Evolutionary conservation across 2,329 filamentous ascomycete genomes (phyloP), one percentile per base, ranked within the genome.

Genomic region (Paraphaeosphaeria sporulosa): DNA sequence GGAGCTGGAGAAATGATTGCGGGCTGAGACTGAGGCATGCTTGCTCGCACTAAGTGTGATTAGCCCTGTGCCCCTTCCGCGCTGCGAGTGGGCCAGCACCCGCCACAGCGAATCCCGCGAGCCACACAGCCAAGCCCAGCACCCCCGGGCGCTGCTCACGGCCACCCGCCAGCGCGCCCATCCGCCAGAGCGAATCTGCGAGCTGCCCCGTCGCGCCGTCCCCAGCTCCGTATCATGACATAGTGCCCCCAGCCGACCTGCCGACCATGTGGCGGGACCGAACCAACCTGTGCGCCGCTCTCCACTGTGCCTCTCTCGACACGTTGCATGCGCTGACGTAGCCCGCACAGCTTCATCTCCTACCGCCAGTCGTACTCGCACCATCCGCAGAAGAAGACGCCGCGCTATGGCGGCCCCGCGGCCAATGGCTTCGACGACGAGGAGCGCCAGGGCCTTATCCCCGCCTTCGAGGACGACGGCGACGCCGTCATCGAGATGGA

Each of bases 401-500:
- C 89, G 68, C 89, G 89, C 71, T 78, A 81, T 72, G 76, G 73
- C 58, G 77, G 83, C 58, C 79, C 86, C 58, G 79, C 83, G 63
- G 86, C 86, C 71, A 83, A 86, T 76, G 85, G 82, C 63, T 85
- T 79, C 66, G 76, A 75, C 73, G 80, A 81, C 63, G 87, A 89
- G 71, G 90, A 92, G 79, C 86, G 88, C 60, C 91, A 92, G 67
- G 93, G 94, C 43, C 90, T 99, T 71, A 91, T 99, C 76, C 91
- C 93, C 71, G 89, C 90, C 69, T 93, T 91, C 76, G 88, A 86
- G 52, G 91, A 96, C 77, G 92, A 97, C 79, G 93, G 93, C 75
- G 94, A 98, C 79, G 91, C 92, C 21, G 89, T 99, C 59, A 98
- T 99, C 72, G 95, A 99, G 83, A 98, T 99, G 95, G 94, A 98